These are phyloP conservation scores for Dictyostelium intermedium DNA, from an alignment of 78 protist genomes.

Conservation along the genomic window DNA sequence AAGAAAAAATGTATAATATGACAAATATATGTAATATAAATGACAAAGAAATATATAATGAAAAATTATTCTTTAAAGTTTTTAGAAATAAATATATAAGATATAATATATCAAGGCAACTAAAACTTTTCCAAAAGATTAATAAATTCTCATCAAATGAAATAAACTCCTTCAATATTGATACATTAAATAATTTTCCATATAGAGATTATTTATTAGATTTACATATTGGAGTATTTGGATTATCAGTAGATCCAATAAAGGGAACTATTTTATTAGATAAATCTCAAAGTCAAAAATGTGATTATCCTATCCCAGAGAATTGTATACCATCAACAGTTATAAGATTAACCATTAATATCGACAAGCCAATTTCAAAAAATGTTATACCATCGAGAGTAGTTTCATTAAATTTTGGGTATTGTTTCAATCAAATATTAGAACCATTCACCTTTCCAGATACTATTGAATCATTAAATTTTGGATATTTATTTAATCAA, in stretches of 20 bases:
- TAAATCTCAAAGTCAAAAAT: neutral
- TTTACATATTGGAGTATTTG: neutral
- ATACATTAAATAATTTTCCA: neutral
- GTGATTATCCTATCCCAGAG: neutral
- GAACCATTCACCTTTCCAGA: neutral
- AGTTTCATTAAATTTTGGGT: neutral
- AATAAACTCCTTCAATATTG: neutral
- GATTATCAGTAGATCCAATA: neutral
- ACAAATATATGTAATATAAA: no score
- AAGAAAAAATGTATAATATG: no score
- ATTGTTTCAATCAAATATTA: neutral
- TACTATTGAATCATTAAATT: neutral
- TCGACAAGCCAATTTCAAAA: neutral
- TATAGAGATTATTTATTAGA: conserved; percentile 6
- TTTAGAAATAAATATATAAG: neutral
- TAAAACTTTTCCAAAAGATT: neutral
- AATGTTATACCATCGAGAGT: neutral
- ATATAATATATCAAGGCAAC: neutral
- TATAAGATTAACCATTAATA: neutral
- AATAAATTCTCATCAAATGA: conserved; percentile 7
- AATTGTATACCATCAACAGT: neutral
- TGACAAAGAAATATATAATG: no score
- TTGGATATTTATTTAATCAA: conserved; percentile 7
- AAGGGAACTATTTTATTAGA: neutral
- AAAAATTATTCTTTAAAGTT: neutral